phyloP scores from a whole-genome alignment of 768 basidiomycete genomes.

The Suillus subalutaceus region DNA sequence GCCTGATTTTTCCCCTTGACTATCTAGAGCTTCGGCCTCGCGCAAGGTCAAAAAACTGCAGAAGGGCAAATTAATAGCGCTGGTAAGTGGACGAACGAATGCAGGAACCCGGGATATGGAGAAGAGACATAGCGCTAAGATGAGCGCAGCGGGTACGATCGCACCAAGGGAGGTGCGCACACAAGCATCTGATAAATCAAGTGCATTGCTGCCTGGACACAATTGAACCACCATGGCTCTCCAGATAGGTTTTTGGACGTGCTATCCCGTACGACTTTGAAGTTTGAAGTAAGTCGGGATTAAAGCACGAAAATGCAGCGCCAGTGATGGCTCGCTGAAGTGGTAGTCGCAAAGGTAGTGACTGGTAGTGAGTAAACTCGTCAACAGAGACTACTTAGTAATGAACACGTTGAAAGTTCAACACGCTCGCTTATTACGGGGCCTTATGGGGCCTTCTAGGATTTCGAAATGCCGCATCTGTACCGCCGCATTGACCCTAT shows the following conservation, averaged over 20 bases:
- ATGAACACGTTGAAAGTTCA: background rate
- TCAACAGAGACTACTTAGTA: background rate
- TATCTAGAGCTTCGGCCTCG: constrained; percentile 57
- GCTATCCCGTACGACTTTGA: background rate
- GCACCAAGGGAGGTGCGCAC: constrained; percentile 56
- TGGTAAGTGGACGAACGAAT: constrained; percentile 20
- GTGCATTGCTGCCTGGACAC: constrained; percentile 19
- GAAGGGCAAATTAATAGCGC: constrained; percentile 33
- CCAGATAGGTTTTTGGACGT: background rate
- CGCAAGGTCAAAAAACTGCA: constrained; percentile 48
- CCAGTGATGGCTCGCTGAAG: background rate
- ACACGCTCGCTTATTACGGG: background rate
- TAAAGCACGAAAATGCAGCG: background rate
- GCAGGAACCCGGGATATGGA: constrained; percentile 34
- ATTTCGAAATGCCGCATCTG: no score
- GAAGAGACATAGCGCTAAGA: constrained; percentile 44
- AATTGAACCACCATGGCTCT: constrained; percentile 7
- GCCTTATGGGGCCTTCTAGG: no score
- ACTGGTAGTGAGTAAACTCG: background rate
- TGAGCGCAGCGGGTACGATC: constrained; percentile 48
- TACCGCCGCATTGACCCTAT: no score
- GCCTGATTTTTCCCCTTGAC: background rate
- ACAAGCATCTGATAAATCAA: constrained; percentile 50
- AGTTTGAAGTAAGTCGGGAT: background rate
- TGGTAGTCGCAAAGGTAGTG: background rate